Evolutionary conservation across 148 eudicot genomes (phyloP).

Genomic region (Camellia sinensis): DNA sequence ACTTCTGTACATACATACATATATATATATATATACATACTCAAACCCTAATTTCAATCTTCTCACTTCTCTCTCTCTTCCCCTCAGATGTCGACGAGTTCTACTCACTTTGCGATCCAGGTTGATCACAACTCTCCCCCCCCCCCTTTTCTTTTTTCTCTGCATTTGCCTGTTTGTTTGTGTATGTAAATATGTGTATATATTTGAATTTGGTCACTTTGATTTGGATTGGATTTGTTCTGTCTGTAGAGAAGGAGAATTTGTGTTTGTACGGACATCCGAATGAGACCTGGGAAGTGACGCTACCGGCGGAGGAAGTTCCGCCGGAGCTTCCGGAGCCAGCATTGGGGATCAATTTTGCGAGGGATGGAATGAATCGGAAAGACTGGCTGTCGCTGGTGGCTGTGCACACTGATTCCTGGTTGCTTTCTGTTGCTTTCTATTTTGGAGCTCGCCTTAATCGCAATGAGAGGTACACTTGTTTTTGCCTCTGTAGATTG

Average conservation of each 20-base stretch:
- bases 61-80: background rate
- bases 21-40: background rate
- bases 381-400: slow-evolving; percentile 50
- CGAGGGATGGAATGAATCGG: slow-evolving; percentile 53
- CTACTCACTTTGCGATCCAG: slow-evolving; percentile 47
- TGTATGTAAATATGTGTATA: background rate
- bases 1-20: background rate
- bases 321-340: slow-evolving; percentile 62
- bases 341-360: slow-evolving; percentile 52
- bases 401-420: slow-evolving; percentile 51
- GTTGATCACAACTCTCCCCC: slow-evolving; percentile 15
- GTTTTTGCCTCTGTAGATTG: background rate
- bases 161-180: background rate
- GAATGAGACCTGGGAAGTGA: slow-evolving; percentile 52
- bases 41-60: slow-evolving; percentile 9
- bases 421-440: slow-evolving; percentile 51
- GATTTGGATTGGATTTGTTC: slow-evolving; percentile 5
- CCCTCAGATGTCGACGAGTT: slow-evolving; percentile 41
- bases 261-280: slow-evolving; percentile 54
- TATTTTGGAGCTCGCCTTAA: slow-evolving; percentile 49
- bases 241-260: slow-evolving; percentile 44
- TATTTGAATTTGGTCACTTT: background rate
- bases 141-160: background rate
- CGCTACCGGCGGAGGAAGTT: slow-evolving; percentile 56
- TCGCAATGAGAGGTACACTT: slow-evolving; percentile 39